These are phyloP conservation scores for Nicotiana sylvestris DNA, from an alignment of 257 asterid species.

Conservation along the genomic window DNA sequence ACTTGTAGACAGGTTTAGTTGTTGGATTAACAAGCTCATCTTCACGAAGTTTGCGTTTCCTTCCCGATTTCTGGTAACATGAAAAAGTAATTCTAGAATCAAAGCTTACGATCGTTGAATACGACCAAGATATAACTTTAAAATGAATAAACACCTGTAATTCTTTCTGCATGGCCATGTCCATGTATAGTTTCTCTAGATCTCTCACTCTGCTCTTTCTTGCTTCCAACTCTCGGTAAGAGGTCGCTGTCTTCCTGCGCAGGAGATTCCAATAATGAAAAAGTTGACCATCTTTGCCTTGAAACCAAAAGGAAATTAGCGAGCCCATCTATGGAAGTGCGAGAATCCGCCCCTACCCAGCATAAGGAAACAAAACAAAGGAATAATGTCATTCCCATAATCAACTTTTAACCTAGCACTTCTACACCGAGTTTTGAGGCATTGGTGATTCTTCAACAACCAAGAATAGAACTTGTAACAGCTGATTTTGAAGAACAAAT, in stretches of 20 bases:
- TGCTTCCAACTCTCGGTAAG: slow-evolving; percentile 72
- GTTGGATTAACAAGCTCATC: slow-evolving; percentile 65
- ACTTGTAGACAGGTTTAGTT: slow-evolving; percentile 59
- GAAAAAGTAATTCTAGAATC: background rate
- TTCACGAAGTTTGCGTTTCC: slow-evolving; percentile 78
- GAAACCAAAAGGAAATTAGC: background rate
- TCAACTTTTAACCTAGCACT: background rate
- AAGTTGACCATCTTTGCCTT: background rate
- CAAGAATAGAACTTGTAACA: background rate
- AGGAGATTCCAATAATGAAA: background rate
- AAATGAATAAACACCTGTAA: slow-evolving; percentile 42
- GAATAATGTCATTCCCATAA: background rate
- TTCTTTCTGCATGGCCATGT: slow-evolving; percentile 84
- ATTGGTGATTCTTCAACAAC: too few relatives aligned
- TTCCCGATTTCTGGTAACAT: slow-evolving; percentile 66
- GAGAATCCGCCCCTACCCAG: background rate
- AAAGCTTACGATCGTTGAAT: background rate
- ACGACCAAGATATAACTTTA: background rate
- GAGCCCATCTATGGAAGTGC: background rate
- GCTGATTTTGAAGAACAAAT: background rate
- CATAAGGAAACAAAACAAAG: background rate
- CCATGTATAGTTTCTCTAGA: slow-evolving; percentile 65
- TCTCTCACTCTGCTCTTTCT: slow-evolving; percentile 63
- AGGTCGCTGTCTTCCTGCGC: slow-evolving; percentile 55
- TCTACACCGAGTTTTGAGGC: background rate